Evolutionary conservation across 306 rosid species (phyloP).

Genomic region (Crataegus laevigata): DNA sequence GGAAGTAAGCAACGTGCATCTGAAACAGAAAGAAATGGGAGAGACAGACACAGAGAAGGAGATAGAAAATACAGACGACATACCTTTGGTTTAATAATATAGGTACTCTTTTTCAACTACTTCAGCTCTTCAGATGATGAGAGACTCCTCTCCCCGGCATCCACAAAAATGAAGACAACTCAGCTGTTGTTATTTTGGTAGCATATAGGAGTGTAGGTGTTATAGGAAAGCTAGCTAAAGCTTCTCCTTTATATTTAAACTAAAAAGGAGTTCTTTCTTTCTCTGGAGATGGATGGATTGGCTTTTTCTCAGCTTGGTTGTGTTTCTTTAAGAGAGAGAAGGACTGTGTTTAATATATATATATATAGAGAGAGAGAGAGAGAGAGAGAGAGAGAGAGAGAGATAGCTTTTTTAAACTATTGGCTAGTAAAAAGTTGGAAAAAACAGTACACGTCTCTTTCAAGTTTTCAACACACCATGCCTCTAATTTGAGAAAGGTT

Average conservation of each 20-base stretch:
- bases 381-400: too few relatives aligned
- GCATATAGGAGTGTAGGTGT: background rate
- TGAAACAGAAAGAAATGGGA: background rate
- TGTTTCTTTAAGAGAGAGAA: background rate
- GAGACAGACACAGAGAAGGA: background rate
- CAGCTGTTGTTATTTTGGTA: background rate
- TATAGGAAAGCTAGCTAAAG: background rate
- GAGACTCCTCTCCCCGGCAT: background rate
- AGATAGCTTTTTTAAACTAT: too few relatives aligned
- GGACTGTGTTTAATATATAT: background rate
- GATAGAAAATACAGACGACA: background rate
- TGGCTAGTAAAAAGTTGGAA: background rate
- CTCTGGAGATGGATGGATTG: background rate
- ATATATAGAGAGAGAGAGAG: too few relatives aligned
- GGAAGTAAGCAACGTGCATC: background rate
- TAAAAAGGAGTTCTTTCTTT: background rate
- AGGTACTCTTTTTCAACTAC: background rate
- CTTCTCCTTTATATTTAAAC: background rate
- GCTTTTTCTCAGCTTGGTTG: background rate
- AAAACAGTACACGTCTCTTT: background rate
- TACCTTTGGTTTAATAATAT: background rate
- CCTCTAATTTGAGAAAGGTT: too few relatives aligned
- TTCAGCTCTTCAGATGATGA: background rate
- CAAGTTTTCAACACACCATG: background rate
- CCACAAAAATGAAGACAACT: background rate